phyloP scores from a whole-genome alignment of 2,329 filamentous ascomycete species.

The Podosphaera fusca region DNA sequence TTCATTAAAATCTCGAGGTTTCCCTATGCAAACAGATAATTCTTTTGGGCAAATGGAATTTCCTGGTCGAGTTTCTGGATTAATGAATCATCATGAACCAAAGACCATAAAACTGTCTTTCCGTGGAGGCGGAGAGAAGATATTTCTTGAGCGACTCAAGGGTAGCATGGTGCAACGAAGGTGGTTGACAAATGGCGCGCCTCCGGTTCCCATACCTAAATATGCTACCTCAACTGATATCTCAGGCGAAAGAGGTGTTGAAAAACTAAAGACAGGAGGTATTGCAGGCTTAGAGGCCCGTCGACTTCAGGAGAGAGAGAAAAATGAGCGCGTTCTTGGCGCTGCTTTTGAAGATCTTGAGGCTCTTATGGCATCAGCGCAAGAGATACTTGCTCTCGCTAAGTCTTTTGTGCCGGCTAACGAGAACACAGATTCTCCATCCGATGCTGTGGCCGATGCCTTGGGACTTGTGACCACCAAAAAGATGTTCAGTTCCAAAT shows the following conservation, averaged over 20 bases:
- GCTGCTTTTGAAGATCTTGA: conserved; percentile 91
- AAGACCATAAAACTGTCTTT: conserved; percentile 86
- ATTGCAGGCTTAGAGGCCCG: conserved; percentile 83
- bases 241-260: conserved; percentile 14
- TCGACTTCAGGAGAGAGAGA: conserved; percentile 63
- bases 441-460: conserved; percentile 52
- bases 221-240: conserved; percentile 17
- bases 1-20: conserved; percentile 35
- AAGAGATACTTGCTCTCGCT: conserved; percentile 82
- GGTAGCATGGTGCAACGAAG: conserved; percentile 76
- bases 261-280: conserved; percentile 43
- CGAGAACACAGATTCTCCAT: conserved; percentile 38
- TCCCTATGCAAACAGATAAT: conserved; percentile 20
- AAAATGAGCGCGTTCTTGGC: conserved; percentile 82
- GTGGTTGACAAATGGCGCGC: conserved; percentile 80
- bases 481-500: conserved; percentile 58
- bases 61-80: conserved; percentile 43
- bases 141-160: conserved; percentile 76
- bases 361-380: conserved; percentile 89
- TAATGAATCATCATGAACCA: conserved; percentile 27
- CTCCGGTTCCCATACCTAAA: conserved; percentile 51
- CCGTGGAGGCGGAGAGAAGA: conserved; percentile 64
- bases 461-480: conserved; percentile 83
- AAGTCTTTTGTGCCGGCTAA: conserved; percentile 53
- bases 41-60: conserved; percentile 39